Base-by-base conservation (phyloP, 2,329 filamentous ascomycete species). In the Colletotrichum tofieldiae region DNA sequence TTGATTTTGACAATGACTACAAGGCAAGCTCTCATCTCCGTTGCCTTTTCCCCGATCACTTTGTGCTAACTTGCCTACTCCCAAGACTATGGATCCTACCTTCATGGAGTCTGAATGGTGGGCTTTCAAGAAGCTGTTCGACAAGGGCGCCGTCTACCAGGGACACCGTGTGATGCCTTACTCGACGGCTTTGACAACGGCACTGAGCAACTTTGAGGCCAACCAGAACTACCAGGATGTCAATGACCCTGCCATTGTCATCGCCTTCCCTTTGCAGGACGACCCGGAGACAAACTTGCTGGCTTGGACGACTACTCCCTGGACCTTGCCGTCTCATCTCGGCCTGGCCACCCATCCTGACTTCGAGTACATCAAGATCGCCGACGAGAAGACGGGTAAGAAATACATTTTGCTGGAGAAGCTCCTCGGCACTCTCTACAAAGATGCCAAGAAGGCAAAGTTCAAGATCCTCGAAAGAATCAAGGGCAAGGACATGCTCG, bases 61-160 rank as follows among this genome's bases (percentile, higher is more conserved):
- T 11, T 47, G 35, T 59, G 71, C 75, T 77, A 74, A 77, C 67
- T 23, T 18, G 7, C 18, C 32, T 43, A n/a, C 23, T n/a, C 23
- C 39, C 45, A 52, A 93, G 92, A 98, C 94, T 45, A 98, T 98
- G 94, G 93, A 98, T 81, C 88, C 92, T n/a, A 92, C 87, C 26
- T 98, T 97, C 84, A 98, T 98, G 96, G 96, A 98, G 85, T 93
- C 93, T 0, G 91, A 94, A 75, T 98, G 96, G 96, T 98, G 96
- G 95, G 93, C 96, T 23, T 98, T 98, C 87, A 97, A 96, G 86
- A 91, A 96, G 80, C 88, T 98, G 32, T 97, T 94, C 81, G 93
- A 97, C 77, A 97, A 98, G 84, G 93, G 91, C 68, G 87, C 93
- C 74, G 94, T 98, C 67, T 98, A 98, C 81, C 93, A 94, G 76